phyloP scores from a whole-genome alignment of 192 early-diverging fungal genomes.

The Umbelopsis sp. region DNA sequence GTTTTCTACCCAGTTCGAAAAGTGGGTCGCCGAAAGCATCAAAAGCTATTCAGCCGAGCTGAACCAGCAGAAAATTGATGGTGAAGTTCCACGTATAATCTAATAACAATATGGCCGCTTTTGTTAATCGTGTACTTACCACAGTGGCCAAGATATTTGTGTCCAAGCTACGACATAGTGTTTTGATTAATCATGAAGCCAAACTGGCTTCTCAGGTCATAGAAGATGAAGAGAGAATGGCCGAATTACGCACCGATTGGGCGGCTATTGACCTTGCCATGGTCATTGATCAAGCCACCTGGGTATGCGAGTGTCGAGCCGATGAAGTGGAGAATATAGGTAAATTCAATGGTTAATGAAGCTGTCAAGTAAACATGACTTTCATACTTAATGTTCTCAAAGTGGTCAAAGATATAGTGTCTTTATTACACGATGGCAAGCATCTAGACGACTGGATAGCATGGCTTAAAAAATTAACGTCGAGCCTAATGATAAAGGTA shows the following conservation, averaged over 20 bases:
- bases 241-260: constrained; percentile 47
- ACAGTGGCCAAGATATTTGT: constrained; percentile 53
- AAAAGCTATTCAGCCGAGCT: constrained; percentile 24
- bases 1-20: constrained; percentile 19
- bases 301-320: constrained; percentile 53
- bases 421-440: neutral
- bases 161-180: constrained; percentile 47
- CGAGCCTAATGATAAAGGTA: constrained; percentile 23
- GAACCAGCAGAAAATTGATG: constrained; percentile 32
- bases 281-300: constrained; percentile 48
- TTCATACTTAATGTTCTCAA: neutral
- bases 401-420: neutral
- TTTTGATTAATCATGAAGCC: constrained; percentile 48
- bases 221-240: constrained; percentile 29
- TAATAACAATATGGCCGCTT: constrained; percentile 6
- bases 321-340: constrained; percentile 43
- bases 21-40: constrained; percentile 4
- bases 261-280: constrained; percentile 45
- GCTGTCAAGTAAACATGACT: neutral
- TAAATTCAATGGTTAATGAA: constrained; percentile 12
- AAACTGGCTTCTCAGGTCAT: constrained; percentile 44
- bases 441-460: constrained; percentile 10
- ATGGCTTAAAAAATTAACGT: constrained; percentile 6
- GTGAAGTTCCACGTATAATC: constrained; percentile 1
- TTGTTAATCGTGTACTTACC: neutral